Evolutionary conservation across 371 early-diverging fungal species (phyloP).

Genomic region (Batkoa obscura): DNA sequence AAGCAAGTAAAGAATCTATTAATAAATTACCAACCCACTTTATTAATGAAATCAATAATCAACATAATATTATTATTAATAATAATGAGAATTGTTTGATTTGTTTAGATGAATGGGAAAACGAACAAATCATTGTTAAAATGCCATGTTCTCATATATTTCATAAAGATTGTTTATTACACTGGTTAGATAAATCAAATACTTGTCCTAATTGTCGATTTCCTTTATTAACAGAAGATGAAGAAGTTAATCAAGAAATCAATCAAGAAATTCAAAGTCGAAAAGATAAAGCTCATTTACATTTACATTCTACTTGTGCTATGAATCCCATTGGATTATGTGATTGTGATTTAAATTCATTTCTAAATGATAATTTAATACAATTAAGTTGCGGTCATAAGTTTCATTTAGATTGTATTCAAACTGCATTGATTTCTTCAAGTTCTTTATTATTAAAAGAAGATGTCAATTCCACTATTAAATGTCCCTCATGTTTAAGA

Average conservation of each 20-base stretch:
- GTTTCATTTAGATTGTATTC: not conserved
- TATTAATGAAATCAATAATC: not conserved
- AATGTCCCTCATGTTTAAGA: no score
- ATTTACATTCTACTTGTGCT: not conserved
- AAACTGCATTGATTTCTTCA: not conserved
- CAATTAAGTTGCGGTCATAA: not conserved
- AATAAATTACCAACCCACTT: not conserved
- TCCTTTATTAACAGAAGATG: slow-evolving; percentile 24
- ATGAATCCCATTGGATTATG: not conserved
- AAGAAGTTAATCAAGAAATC: slow-evolving; percentile 9
- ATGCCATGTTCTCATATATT: slow-evolving; percentile 30
- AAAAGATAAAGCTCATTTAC: not conserved
- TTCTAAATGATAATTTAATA: not conserved
- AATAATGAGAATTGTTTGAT: not conserved
- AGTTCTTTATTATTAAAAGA: not conserved
- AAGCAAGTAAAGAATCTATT: no score
- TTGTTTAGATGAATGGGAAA: slow-evolving; percentile 1
- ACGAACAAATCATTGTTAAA: slow-evolving; percentile 2
- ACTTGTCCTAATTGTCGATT: slow-evolving; percentile 38
- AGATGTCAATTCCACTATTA: no score
- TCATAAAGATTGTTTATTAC: slow-evolving; percentile 30
- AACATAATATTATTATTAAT: not conserved
- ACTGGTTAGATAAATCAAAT: slow-evolving; percentile 33
- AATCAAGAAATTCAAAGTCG: not conserved
- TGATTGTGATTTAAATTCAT: not conserved